Evolutionary conservation across 2,329 filamentous ascomycete genomes (phyloP).

Genomic region (Sporothrix pseudoabietina): DNA sequence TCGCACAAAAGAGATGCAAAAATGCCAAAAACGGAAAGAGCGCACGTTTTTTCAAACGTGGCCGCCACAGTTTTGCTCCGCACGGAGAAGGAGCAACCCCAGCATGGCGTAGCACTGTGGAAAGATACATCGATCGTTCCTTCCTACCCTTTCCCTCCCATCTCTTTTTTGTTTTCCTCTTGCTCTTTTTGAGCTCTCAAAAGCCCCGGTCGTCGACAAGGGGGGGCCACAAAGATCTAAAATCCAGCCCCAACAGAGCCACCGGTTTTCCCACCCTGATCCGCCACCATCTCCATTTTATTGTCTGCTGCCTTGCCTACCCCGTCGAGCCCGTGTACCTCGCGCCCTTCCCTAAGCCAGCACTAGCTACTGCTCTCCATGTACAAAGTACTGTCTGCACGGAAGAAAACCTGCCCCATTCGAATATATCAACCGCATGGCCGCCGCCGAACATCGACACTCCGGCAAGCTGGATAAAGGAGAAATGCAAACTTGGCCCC

Average conservation of each 20-base stretch:
- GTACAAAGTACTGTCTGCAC: neutral
- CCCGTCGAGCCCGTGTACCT: neutral
- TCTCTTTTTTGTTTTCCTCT: neutral
- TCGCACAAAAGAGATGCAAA: neutral
- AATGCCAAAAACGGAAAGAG: neutral
- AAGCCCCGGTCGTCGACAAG: neutral
- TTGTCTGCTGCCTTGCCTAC: neutral
- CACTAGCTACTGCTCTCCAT: neutral
- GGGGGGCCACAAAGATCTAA: neutral
- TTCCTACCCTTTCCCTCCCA: neutral
- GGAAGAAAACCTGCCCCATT: neutral
- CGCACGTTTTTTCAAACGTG: conserved; percentile 11
- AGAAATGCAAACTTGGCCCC: neutral
- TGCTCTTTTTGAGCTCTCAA: neutral
- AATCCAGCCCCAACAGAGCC: neutral
- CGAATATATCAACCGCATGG: conserved; percentile 11
- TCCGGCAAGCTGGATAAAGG: conserved; percentile 16
- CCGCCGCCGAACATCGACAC: conserved; percentile 2
- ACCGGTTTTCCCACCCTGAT: neutral
- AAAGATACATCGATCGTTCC: neutral
- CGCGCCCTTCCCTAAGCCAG: neutral
- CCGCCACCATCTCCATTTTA: neutral
- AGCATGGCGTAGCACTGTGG: neutral
- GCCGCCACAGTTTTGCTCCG: neutral
- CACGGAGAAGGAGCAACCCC: conserved; percentile 2